Conservation (phyloP, 2,329 filamentous ascomycete genomes). For the Arthrinium puccinioides region DNA sequence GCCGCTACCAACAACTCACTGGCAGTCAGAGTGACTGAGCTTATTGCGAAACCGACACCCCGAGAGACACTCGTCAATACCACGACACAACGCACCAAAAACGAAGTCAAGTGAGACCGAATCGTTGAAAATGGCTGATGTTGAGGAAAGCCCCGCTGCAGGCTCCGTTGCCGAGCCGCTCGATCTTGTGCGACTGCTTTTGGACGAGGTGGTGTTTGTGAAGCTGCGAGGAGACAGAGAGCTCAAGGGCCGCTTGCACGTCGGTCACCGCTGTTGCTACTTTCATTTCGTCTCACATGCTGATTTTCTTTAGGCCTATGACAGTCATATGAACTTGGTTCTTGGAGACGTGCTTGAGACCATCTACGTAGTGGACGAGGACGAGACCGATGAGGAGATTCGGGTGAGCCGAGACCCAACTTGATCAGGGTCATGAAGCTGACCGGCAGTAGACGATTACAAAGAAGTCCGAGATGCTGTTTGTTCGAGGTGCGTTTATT, state of each 20-base stretch:
- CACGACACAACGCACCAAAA: too few relatives aligned
- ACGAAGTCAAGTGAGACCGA: too few relatives aligned
- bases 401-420: constrained; percentile 45
- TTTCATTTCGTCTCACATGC: constrained; percentile 1
- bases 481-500: constrained; percentile 74
- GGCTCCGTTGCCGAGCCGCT: constrained; percentile 86
- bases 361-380: constrained; percentile 86
- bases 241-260: constrained; percentile 89
- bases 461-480: constrained; percentile 98
- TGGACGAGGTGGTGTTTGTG: constrained; percentile 95
- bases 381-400: constrained; percentile 71
- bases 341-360: constrained; percentile 96
- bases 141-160: constrained; percentile 62
- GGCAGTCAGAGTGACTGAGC: too few relatives aligned
- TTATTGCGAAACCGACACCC: too few relatives aligned
- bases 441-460: constrained; percentile 63
- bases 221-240: constrained; percentile 95
- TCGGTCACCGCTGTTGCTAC: constrained; percentile 35
- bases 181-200: constrained; percentile 86
- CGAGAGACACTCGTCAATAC: too few relatives aligned
- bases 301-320: constrained; percentile 66
- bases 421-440: background rate
- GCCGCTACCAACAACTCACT: too few relatives aligned
- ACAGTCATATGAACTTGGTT: constrained; percentile 96
- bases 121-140: constrained; percentile 74